Conservation (phyloP, 345 rosid species). For the Euclidium syriacum region DNA sequence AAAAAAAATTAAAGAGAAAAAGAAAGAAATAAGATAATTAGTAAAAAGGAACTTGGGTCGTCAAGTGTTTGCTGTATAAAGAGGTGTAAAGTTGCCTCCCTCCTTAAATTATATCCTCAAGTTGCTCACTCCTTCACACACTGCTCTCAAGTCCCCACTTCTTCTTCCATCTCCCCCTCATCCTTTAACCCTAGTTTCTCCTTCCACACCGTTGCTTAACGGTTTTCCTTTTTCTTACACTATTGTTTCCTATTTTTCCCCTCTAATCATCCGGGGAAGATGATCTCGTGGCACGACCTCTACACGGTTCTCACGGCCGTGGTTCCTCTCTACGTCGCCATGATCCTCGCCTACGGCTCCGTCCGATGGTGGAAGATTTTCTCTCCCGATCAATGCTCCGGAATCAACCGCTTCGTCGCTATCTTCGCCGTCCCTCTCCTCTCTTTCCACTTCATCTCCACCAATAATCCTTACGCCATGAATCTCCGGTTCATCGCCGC, state of each 20-base stretch:
- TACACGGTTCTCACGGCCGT: slow-evolving; percentile 90
- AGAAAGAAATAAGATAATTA: neutral
- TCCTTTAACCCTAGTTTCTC: neutral
- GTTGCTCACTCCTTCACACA: slow-evolving; percentile 26
- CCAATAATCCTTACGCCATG: slow-evolving; percentile 81
- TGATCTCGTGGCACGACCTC: slow-evolving; percentile 75
- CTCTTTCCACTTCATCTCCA: slow-evolving; percentile 93
- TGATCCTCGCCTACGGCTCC: slow-evolving; percentile 94
- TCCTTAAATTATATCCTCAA: slow-evolving; percentile 30
- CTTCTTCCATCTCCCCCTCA: neutral
- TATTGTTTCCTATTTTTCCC: neutral
- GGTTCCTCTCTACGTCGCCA: slow-evolving; percentile 91
- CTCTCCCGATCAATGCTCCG: slow-evolving; percentile 94
- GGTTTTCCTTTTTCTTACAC: neutral
- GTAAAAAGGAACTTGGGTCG: slow-evolving; percentile 10
- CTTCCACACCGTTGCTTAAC: slow-evolving; percentile 27
- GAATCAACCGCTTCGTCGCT: slow-evolving; percentile 94
- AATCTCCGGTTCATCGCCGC: slow-evolving; percentile 90
- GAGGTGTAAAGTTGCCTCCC: slow-evolving; percentile 31
- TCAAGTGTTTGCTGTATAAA: slow-evolving; percentile 34
- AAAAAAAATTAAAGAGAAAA: neutral
- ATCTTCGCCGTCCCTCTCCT: slow-evolving; percentile 92
- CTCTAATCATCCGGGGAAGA: slow-evolving; percentile 20
- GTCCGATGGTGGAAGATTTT: slow-evolving; percentile 99
- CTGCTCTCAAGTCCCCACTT: slow-evolving; percentile 19